Evolutionary conservation across 2,329 filamentous ascomycete genomes (phyloP).

Genomic region (Graphilbum ipis-grandicollis): DNA sequence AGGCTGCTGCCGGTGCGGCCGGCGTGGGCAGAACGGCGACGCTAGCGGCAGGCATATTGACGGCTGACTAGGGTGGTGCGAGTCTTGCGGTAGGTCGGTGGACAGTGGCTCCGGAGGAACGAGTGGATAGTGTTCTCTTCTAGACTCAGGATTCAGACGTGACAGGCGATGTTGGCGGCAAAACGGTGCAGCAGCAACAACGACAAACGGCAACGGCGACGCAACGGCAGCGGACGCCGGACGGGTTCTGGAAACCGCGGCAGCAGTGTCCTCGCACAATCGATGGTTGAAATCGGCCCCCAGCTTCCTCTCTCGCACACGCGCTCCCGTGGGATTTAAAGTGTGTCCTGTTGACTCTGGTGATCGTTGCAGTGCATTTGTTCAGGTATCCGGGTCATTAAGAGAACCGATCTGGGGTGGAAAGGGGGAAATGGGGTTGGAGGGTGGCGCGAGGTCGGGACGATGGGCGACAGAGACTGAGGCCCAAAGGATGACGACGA

Average conservation of each 20-base stretch:
- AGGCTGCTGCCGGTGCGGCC: conserved; percentile 49
- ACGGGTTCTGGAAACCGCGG: conserved; percentile 15
- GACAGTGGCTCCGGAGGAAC: too few species aligned
- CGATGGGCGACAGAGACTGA: not conserved
- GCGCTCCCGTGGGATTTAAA: conserved; percentile 54
- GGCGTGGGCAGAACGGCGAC: conserved; percentile 47
- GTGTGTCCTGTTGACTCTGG: conserved; percentile 42
- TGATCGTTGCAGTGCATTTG: conserved; percentile 33
- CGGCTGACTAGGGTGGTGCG: conserved; percentile 9
- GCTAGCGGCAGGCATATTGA: conserved; percentile 53
- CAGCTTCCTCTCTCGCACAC: conserved; percentile 41
- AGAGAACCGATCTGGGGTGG: conserved; percentile 18
- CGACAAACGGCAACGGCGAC: conserved; percentile 8
- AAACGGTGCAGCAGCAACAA: conserved; percentile 13
- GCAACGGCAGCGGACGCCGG: conserved; percentile 7
- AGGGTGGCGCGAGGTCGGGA: not conserved
- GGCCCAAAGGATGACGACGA: not conserved
- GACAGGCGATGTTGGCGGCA: conserved; percentile 11
- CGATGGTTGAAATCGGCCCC: conserved; percentile 42
- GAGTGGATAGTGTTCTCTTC: too few species aligned
- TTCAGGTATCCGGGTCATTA: conserved; percentile 37
- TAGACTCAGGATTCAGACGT: conserved; percentile 1
- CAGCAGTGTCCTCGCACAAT: conserved; percentile 23
- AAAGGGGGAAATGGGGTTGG: conserved; percentile 1
- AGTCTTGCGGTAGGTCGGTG: too few species aligned